These are phyloP conservation scores for Vicia faba DNA, from an alignment of 306 rosid genomes.

Conservation along the genomic window DNA sequence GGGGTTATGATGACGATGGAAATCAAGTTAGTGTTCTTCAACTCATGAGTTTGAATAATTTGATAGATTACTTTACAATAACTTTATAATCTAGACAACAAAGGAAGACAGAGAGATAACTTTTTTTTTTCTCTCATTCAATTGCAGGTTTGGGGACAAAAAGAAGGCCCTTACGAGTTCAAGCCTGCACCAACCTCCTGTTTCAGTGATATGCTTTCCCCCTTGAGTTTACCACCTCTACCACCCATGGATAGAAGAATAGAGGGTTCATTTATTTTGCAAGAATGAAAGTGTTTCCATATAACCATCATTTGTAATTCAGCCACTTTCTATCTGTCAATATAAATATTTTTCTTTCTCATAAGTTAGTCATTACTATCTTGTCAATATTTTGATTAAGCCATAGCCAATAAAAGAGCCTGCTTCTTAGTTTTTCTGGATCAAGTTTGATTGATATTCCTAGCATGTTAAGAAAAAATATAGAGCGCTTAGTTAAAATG, in stretches of 20 bases:
- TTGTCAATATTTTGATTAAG: slow-evolving; percentile 40
- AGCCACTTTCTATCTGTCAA: slow-evolving; percentile 30
- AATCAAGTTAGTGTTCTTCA: slow-evolving; percentile 66
- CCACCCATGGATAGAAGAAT: slow-evolving; percentile 73
- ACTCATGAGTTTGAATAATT: slow-evolving; percentile 27
- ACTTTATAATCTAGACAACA: slow-evolving; percentile 13
- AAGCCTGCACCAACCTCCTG: slow-evolving; percentile 73
- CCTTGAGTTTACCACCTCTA: slow-evolving; percentile 64
- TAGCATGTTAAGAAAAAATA: not conserved
- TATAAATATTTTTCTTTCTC: slow-evolving; percentile 19
- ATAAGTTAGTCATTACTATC: slow-evolving; percentile 25
- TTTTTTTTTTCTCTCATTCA: slow-evolving; percentile 20
- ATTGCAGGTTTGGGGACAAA: slow-evolving; percentile 91
- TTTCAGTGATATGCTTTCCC: slow-evolving; percentile 60
- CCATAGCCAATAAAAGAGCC: slow-evolving; percentile 31
- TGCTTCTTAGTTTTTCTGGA: not conserved
- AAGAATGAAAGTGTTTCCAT: slow-evolving; percentile 49
- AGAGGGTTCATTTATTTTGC: slow-evolving; percentile 85
- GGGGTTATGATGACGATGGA: slow-evolving; percentile 85
- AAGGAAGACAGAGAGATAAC: not conserved
- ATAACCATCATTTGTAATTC: slow-evolving; percentile 42
- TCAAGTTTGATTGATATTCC: slow-evolving; percentile 8
- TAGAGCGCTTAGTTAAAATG: not conserved
- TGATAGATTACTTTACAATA: slow-evolving; percentile 12
- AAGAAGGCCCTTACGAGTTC: slow-evolving; percentile 85